These are phyloP conservation scores for Aegilops sharonensis DNA, from an alignment of 176 grass and related monocot genomes.

Conservation along the genomic window DNA sequence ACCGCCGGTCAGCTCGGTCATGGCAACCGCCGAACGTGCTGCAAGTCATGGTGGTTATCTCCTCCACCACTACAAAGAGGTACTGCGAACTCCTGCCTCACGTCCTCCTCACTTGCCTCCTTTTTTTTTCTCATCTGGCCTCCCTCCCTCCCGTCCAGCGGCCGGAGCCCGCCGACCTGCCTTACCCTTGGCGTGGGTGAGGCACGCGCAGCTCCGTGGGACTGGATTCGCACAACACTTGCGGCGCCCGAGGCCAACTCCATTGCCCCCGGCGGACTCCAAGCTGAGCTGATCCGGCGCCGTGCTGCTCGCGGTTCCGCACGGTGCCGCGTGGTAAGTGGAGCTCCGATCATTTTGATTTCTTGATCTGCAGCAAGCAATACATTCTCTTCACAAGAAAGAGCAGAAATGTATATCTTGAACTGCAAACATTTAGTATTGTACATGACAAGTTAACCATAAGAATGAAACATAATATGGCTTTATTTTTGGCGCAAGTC, in stretches of 20 bases:
- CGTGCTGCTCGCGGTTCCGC: not conserved
- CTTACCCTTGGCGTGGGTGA: not conserved
- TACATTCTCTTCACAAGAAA: not conserved
- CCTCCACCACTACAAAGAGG: not conserved
- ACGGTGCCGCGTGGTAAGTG: not conserved
- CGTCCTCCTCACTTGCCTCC: not conserved
- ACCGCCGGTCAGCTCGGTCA: not conserved
- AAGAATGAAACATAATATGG: not conserved
- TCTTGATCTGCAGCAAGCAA: not conserved
- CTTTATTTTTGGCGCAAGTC: not conserved
- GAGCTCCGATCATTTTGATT: not conserved
- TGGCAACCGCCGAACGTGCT: not conserved
- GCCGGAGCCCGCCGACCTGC: not conserved
- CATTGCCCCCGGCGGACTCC: not conserved
- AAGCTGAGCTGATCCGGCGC: not conserved
- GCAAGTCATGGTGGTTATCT: not conserved
- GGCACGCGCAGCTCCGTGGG: not conserved
- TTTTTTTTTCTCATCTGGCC: not conserved
- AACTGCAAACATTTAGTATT: not conserved
- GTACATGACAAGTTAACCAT: not conserved
- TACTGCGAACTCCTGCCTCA: not conserved
- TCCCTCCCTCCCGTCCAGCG: not conserved
- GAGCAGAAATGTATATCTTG: not conserved
- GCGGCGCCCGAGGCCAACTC: not conserved
- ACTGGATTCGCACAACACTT: not conserved